phyloP scores from a whole-genome alignment of 345 rosid species.

The Melaleuca quinquenervia region DNA sequence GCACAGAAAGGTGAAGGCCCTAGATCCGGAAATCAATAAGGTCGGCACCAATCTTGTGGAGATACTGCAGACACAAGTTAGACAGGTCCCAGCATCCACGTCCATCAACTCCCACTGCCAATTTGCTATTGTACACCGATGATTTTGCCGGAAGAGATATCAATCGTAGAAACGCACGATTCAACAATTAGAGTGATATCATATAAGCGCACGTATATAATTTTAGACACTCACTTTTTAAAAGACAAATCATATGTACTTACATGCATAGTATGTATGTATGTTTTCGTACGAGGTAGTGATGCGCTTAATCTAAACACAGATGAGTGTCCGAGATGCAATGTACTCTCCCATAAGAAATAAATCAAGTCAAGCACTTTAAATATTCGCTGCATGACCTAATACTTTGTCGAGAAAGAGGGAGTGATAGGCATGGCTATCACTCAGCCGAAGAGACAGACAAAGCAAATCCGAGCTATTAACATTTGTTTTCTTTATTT shows the following conservation, averaged over 20 bases:
- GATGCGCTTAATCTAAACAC: too few species aligned
- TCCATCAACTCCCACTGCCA: neutral
- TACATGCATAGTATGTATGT: neutral
- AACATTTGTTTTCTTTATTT: constrained; percentile 24
- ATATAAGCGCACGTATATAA: neutral
- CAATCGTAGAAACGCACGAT: neutral
- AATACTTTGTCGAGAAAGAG: neutral
- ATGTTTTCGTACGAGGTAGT: neutral
- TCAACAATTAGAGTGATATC: neutral
- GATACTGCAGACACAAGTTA: neutral
- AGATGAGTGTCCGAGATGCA: neutral
- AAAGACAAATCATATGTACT: neutral
- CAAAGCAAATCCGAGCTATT: constrained; percentile 50
- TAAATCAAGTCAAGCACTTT: neutral
- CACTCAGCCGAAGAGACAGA: constrained; percentile 11
- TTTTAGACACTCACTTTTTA: neutral
- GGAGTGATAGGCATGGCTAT: constrained; percentile 1
- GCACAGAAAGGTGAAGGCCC: neutral
- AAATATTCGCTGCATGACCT: neutral
- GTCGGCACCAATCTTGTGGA: neutral
- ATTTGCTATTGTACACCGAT: neutral
- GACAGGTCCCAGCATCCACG: neutral
- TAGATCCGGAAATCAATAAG: neutral
- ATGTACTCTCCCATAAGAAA: neutral
- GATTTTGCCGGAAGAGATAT: neutral